Evolutionary conservation across 2,329 filamentous ascomycete species (phyloP), one percentile per base, ranked within the genome.

Genomic region (Colletotrichum lindemuthianum): DNA sequence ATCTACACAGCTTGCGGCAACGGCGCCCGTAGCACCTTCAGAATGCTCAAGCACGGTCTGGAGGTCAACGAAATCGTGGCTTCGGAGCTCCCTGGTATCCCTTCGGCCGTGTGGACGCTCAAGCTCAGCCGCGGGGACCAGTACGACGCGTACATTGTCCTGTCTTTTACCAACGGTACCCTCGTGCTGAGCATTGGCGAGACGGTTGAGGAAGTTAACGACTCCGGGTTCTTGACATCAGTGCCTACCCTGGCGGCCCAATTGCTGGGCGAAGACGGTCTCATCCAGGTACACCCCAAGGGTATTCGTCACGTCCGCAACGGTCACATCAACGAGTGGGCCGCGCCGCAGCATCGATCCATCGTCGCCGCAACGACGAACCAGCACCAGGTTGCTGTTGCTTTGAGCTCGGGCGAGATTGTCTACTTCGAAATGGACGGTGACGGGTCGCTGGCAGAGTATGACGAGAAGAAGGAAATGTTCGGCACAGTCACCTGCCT

Each of bases 371-470:
- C 95, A 39, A 90, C 95, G 1, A 96, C 95, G 13, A 99, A 99
- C 72, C 90, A 95, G 71, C 88, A 92, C 45, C 96, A 99, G 78
- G 92, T 99, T 33, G 93, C 93, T 4, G 90, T 98, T 53, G 96
- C 96, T 1, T 83, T 99, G 33, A 98, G 94, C 74, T 97, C 94
- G 8, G 95, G 95, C 41, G 96, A 99, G 76, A 95, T 99, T 68
- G 92, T 97, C 45, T 99, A 98, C 74, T 99, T 99, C 70, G 96
- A 99, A 75, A 95, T 97, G 88, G 96, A 97, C 72, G 86, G 88
- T 0, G 95, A 98, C 76, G 94, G 94, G 36, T 92, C 92, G 4
- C 83, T 98, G 37, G 93, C 93, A 39, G 95, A 98, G 79, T 97
- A 97, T 69, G 92, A 98, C 69, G 94, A 98, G 73, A 93, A 95